A percentile compares a stretch with the other conserved stretches of the same genome.
Conservation (phyloP, 1,284 basidiomycete species). For the Ceratobasidium sp. region DNA sequence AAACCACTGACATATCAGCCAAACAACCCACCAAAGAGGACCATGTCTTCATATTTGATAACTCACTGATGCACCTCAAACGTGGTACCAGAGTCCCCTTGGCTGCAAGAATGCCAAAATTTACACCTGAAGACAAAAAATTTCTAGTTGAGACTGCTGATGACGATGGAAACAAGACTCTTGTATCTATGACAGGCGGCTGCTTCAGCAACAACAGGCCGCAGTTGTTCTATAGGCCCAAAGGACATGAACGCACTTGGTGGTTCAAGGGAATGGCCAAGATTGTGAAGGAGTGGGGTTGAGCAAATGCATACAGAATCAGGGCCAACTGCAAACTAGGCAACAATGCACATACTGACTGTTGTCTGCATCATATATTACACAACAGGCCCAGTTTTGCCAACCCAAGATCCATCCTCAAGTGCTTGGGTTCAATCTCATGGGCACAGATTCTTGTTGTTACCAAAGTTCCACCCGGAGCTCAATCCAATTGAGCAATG, state of each 20-base stretch:
- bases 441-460: conserved; percentile 45
- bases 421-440: conserved; percentile 8
- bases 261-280: conserved; percentile 31
- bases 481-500: conserved; percentile 48
- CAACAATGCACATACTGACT: not conserved
- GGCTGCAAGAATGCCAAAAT: conserved; percentile 49
- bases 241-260: conserved; percentile 51
- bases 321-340: conserved; percentile 37
- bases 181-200: conserved; percentile 56
- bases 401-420: conserved; percentile 40
- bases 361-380: conserved; percentile 42
- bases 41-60: conserved; percentile 60
- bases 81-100: conserved; percentile 57
- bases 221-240: conserved; percentile 59
- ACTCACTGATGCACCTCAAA: conserved; percentile 60
- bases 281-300: conserved; percentile 15
- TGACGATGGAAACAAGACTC: conserved; percentile 48
- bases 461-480: conserved; percentile 47
- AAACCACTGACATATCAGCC: conserved; percentile 59
- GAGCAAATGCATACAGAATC: not conserved
- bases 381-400: conserved; percentile 40
- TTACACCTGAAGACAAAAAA: not conserved
- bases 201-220: conserved; percentile 54
- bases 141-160: not conserved
- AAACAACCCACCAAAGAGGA: conserved; percentile 54